Conservation (phyloP, 2,329 filamentous ascomycete species). For the Beauveria bassiana region DNA sequence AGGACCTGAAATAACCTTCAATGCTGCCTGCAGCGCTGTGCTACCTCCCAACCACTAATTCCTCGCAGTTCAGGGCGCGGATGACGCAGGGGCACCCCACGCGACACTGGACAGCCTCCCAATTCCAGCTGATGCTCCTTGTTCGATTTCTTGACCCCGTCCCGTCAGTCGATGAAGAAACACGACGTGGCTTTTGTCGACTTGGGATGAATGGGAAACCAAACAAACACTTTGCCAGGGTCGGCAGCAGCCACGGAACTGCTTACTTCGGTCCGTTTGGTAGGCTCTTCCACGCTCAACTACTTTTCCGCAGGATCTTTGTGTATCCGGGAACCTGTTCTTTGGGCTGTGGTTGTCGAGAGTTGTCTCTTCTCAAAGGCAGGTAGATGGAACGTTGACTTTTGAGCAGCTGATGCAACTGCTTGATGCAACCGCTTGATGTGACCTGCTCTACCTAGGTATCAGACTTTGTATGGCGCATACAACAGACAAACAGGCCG, state of each 20-base stretch:
- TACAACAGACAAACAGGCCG: neutral
- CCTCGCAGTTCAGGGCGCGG: neutral
- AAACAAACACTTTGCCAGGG: neutral
- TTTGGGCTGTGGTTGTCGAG: neutral
- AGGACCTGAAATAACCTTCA: too few relatives aligned
- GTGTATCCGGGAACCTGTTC: neutral
- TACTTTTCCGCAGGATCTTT: neutral
- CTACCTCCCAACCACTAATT: neutral
- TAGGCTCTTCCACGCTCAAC: neutral
- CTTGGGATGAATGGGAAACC: neutral
- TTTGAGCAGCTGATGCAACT: neutral
- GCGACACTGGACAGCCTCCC: neutral
- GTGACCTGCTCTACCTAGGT: neutral
- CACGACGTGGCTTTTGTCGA: neutral
- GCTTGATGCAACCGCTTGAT: neutral
- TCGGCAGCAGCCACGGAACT: neutral
- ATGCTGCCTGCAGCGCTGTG: neutral
- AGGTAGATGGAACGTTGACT: neutral
- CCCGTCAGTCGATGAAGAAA: neutral
- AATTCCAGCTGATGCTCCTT: neutral
- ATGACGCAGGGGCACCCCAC: constrained; percentile 7
- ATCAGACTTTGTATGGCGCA: neutral
- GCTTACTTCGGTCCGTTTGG: neutral
- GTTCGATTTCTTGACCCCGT: neutral
- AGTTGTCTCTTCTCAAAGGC: neutral